Evolutionary conservation across 1,139 yeast genomes (phyloP).

Genomic region (Sugiyamaella neomexicana): DNA sequence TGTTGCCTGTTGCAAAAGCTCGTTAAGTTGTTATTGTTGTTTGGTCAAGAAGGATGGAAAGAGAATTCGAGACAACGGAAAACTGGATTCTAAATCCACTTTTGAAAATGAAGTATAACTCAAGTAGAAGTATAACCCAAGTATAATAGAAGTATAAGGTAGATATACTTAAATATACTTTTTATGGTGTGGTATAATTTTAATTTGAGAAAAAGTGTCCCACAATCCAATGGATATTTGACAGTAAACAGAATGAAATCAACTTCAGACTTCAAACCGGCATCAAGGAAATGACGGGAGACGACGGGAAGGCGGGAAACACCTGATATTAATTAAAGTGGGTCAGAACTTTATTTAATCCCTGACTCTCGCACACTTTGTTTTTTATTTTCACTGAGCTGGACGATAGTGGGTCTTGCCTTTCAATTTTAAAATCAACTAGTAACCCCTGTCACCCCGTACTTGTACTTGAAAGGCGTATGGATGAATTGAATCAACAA

Average conservation of each 20-base stretch:
- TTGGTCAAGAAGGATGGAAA: not conserved
- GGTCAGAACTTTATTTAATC: not conserved
- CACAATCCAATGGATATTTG: not conserved
- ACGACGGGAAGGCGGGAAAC: no score
- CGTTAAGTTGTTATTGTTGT: no score
- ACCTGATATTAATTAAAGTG: constrained; percentile 14
- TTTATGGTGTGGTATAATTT: no score
- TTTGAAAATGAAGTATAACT: no score
- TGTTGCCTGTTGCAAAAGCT: not conserved
- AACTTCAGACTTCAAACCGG: no score
- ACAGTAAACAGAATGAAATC: no score
- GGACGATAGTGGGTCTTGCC: constrained; percentile 5
- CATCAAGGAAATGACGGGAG: not conserved
- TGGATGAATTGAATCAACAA: no score
- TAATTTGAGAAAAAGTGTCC: not conserved
- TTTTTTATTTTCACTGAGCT: no score
- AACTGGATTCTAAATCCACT: constrained; percentile 1
- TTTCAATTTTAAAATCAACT: no score
- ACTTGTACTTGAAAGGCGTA: not conserved
- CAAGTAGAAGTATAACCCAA: not conserved
- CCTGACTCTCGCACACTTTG: not conserved
- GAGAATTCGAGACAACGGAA: not conserved
- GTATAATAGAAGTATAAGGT: not conserved
- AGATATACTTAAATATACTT: constrained; percentile 7
- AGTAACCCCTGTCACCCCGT: no score